A percentile compares a stretch with the other conserved stretches of the same genome.
Conservation (phyloP, 208 protist species). For the Leishmania braziliensis region DNA sequence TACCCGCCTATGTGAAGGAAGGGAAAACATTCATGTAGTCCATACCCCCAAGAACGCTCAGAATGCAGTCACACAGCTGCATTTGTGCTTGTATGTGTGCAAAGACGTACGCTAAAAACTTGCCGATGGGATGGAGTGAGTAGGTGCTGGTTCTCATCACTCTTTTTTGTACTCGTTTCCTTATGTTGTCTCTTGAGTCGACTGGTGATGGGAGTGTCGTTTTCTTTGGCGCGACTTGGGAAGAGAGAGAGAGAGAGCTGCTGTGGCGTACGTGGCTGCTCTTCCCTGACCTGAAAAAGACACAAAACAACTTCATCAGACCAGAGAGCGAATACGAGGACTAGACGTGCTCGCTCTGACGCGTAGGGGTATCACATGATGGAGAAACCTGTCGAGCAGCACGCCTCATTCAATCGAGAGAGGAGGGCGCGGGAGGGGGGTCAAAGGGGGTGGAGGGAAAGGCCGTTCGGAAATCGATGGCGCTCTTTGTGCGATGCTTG, state of each 20-base stretch:
- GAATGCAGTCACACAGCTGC: background rate
- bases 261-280: background rate
- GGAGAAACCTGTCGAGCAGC: background rate
- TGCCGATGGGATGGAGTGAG: background rate
- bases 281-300: background rate
- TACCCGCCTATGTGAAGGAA: background rate
- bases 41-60: background rate
- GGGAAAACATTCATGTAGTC: background rate
- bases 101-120: background rate
- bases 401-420: background rate
- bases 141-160: background rate
- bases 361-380: background rate
- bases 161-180: constrained; percentile 4
- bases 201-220: background rate
- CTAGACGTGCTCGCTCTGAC: background rate
- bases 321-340: background rate
- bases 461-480: background rate
- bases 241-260: background rate
- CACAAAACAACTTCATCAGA: background rate
- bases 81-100: background rate
- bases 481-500: background rate
- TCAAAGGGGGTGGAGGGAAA: background rate
- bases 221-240: background rate
- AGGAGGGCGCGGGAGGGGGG: background rate
- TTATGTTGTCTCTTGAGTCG: constrained; percentile 6